Percentiles rank a stretch among this genome's conserved stretches.
These are phyloP conservation scores for Volutella citrinella DNA, from an alignment of 2,329 filamentous ascomycete genomes.

Conservation along the genomic window DNA sequence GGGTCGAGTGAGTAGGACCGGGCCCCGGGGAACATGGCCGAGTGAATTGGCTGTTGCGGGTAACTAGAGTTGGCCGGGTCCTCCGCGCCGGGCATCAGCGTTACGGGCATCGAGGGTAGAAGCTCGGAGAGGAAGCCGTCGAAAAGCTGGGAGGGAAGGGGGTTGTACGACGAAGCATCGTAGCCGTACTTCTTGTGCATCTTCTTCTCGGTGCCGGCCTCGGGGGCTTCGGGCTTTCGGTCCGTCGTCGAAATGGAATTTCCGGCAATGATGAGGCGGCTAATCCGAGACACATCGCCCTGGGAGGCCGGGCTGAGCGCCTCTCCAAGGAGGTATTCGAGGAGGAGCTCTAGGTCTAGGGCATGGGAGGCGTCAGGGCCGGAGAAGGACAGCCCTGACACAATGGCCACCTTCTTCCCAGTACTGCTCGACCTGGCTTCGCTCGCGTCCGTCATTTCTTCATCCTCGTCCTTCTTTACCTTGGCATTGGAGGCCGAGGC, in stretches of 20 bases:
- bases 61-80: constrained; percentile 89
- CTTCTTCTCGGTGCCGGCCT: constrained; percentile 45
- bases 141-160: constrained; percentile 76
- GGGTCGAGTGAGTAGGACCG: constrained; percentile 62
- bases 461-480: constrained; percentile 41
- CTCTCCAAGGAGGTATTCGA: constrained; percentile 88
- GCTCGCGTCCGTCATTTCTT: constrained; percentile 55
- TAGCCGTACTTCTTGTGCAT: constrained; percentile 85
- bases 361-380: constrained; percentile 69
- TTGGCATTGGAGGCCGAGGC: constrained; percentile 27
- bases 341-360: constrained; percentile 71
- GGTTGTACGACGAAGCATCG: constrained; percentile 84
- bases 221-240: constrained; percentile 25
- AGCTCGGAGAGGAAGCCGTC: constrained; percentile 80
- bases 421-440: constrained; percentile 29
- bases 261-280: constrained; percentile 84
- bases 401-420: constrained; percentile 71
- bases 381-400: constrained; percentile 84
- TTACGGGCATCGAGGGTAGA: constrained; percentile 83
- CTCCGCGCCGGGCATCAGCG: constrained; percentile 75
- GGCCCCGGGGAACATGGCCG: constrained; percentile 81
- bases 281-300: constrained; percentile 63
- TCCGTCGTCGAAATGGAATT: constrained; percentile 76
- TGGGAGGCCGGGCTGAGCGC: constrained; percentile 61
- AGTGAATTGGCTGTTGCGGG: constrained; percentile 89